Evolutionary conservation across 2,329 filamentous ascomycete species (phyloP), one percentile per base, ranked within the genome.

Genomic region (Thielaviopsis musarum): DNA sequence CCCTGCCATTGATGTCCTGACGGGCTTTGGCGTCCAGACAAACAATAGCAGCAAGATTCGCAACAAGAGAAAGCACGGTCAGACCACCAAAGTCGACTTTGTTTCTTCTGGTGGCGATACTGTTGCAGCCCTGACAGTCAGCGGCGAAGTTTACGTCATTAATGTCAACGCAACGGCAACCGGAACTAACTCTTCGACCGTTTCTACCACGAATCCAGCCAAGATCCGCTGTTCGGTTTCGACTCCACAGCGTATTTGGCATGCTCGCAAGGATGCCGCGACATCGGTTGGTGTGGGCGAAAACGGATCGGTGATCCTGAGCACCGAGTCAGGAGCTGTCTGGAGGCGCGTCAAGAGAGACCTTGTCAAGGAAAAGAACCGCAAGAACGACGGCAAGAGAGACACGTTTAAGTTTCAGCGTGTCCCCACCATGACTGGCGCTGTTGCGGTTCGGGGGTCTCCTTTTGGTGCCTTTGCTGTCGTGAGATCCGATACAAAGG

Each of bases 391-490:
- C 22, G 75, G 78, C 38, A 87, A 82, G 65, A 79, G 81, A 13
- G 95, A 94, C 65, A 90, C 95, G 67, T 95, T 94, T 75, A 98
- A 98, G 69, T 98, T 97, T 65, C 84, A 91, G 66, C 84, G 93
- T 60, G 83, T 98, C 9, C 86, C 93, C 0, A 90, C 87, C 51
- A 80, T 98, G 59, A 95, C 89, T 1, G 84, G 90, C 41, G 88
- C 94, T 15, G 79, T 86, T 34, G 84, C 84, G 3, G 91, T 97
- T 7, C 80, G 90, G 64, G 91, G 90, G 65, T 97, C 93, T 38
- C 81, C 85, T 0, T 95, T 88, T 70, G 93, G 93, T 4, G 88
- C 91, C 0, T 97, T 91, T 73, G 87, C 89, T 38, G 90, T 89
- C 2, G 80, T 95, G 53, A 83, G 93, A 54, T 85, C 86, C 66